phyloP scores from a whole-genome alignment of 2,329 filamentous ascomycete genomes.

The Ceratocystis cacaofunesta region DNA sequence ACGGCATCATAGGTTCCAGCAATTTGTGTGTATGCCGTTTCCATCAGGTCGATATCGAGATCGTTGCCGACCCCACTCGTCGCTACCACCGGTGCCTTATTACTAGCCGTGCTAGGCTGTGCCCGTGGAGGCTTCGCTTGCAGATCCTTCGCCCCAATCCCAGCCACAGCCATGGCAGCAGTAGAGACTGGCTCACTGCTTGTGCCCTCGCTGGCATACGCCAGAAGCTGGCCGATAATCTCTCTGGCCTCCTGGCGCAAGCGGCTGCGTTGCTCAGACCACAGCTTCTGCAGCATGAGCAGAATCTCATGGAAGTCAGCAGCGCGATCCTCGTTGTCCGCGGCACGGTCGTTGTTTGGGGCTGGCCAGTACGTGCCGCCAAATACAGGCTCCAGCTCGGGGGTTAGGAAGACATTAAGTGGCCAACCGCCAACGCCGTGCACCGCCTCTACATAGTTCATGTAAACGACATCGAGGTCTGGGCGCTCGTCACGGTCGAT shows the following conservation, averaged over 20 bases:
- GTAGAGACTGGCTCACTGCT: conserved; percentile 10
- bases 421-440: conserved; percentile 88
- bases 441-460: conserved; percentile 94
- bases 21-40: conserved; percentile 77
- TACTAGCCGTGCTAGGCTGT: not conserved
- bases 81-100: conserved; percentile 6
- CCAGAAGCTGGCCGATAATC: conserved; percentile 63
- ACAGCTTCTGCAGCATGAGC: conserved; percentile 58
- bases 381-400: conserved; percentile 83
- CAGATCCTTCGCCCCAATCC: not conserved
- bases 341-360: conserved; percentile 36
- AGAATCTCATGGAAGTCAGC: conserved; percentile 74
- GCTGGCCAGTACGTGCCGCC: conserved; percentile 94
- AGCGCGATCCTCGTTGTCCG: conserved; percentile 35
- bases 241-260: conserved; percentile 73
- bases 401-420: conserved; percentile 89
- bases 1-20: conserved; percentile 62
- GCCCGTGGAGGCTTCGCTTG: not conserved
- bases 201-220: conserved; percentile 72
- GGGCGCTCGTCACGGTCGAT: conserved; percentile 88
- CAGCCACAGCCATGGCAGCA: not conserved
- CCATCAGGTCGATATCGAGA: conserved; percentile 76
- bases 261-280: conserved; percentile 70
- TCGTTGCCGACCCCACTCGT: conserved; percentile 39
- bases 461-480: conserved; percentile 89